Conservation (phyloP, 768 basidiomycete genomes). For the Leccinum broughii region DNA sequence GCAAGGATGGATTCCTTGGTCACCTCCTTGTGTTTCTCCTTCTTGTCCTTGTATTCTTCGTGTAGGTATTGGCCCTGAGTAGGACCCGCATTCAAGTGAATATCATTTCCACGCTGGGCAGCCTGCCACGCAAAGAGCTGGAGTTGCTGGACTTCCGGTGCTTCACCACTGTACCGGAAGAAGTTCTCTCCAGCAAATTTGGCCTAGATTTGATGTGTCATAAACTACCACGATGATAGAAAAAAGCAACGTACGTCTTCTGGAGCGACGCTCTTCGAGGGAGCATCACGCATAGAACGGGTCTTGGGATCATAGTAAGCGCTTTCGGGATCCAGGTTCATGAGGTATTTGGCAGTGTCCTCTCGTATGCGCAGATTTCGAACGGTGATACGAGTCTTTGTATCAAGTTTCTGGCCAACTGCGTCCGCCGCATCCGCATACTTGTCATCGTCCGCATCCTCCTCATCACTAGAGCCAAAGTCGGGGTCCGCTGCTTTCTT, state of each 20-base stretch:
- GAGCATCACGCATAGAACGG: conserved; percentile 98
- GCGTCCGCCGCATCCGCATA: conserved; percentile 98
- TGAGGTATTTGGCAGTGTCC: conserved; percentile 98
- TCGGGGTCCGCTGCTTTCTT: conserved; percentile 78
- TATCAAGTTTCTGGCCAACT: conserved; percentile 96
- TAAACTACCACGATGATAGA: conserved; percentile 1
- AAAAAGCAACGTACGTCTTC: conserved; percentile 70
- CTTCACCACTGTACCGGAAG: conserved; percentile 86
- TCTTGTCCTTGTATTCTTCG: conserved; percentile 88
- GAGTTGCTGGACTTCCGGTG: conserved; percentile 86
- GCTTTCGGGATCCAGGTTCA: conserved; percentile 92
- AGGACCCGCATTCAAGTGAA: conserved; percentile 94
- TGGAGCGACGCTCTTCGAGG: conserved; percentile 67
- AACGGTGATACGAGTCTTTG: conserved; percentile 97
- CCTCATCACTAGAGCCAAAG: conserved; percentile 95
- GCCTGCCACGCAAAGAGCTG: conserved; percentile 99
- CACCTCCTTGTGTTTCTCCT: conserved; percentile 85
- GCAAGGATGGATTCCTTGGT: conserved; percentile 87
- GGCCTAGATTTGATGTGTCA: conserved; percentile 47
- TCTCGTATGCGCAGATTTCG: conserved; percentile 98
- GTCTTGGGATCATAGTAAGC: conserved; percentile 99
- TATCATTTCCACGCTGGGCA: conserved; percentile 87
- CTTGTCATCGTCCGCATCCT: conserved; percentile 96
- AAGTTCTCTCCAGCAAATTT: conserved; percentile 98
- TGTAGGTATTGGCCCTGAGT: conserved; percentile 94